Percentiles rank a stretch among this genome's conserved stretches.
phyloP scores from a whole-genome alignment of 2,329 filamentous ascomycete genomes.

The Phyllachora maydis region DNA sequence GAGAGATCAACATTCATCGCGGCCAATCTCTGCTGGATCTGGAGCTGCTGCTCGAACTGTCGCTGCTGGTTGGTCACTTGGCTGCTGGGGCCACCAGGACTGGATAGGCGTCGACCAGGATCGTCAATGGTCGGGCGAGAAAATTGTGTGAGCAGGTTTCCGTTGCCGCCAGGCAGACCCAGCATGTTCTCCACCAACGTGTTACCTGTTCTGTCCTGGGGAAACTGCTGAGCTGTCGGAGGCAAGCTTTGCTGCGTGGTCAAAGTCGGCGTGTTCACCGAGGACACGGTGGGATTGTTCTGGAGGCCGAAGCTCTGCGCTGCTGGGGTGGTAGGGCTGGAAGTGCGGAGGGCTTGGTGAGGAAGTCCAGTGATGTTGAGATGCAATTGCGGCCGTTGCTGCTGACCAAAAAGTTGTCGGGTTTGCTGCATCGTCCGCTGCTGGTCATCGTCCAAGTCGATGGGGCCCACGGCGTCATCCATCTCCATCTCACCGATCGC shows the following conservation, averaged over 20 bases:
- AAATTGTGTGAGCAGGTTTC: too few relatives aligned
- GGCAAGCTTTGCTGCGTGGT: slow-evolving; percentile 49
- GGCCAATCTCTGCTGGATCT: slow-evolving; percentile 39
- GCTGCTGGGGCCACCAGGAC: slow-evolving; percentile 46
- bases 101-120: slow-evolving; percentile 83
- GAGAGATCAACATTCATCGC: slow-evolving; percentile 55
- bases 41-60: slow-evolving; percentile 42
- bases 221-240: slow-evolving; percentile 28
- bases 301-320: slow-evolving; percentile 59
- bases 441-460: slow-evolving; percentile 42
- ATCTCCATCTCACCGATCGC: slow-evolving; percentile 90
- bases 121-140: slow-evolving; percentile 62
- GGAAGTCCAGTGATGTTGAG: slow-evolving; percentile 57
- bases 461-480: slow-evolving; percentile 56
- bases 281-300: slow-evolving; percentile 91
- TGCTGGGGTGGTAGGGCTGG: slow-evolving; percentile 70
- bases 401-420: slow-evolving; percentile 46
- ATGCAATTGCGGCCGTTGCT: slow-evolving; percentile 52
- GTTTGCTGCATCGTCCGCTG: slow-evolving; percentile 48
- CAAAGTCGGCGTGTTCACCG: slow-evolving; percentile 85
- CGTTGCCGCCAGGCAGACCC: slow-evolving; percentile 31
- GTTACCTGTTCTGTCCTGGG: slow-evolving; percentile 44
- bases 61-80: slow-evolving; percentile 33
- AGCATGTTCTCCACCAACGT: slow-evolving; percentile 38
- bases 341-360: slow-evolving; percentile 65